Percentiles rank a stretch among this genome's conserved stretches.
These are phyloP conservation scores for Pezizomycotina sp. DNA, from an alignment of 2,329 filamentous ascomycete species.

Conservation along the genomic window DNA sequence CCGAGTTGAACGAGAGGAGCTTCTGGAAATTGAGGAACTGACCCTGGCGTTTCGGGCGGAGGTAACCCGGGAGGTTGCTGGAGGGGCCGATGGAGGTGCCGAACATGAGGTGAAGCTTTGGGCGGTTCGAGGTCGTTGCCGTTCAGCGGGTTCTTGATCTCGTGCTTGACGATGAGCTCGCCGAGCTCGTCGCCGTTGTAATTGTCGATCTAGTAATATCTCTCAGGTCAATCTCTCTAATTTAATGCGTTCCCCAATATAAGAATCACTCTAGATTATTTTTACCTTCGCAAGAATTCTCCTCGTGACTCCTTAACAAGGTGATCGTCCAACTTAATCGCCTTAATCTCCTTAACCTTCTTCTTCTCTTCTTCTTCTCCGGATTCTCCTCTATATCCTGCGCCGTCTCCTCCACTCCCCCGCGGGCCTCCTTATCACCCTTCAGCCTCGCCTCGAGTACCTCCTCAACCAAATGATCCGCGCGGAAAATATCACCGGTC, in stretches of 20 bases:
- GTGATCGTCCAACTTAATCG: slow-evolving; percentile 70
- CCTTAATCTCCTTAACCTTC: slow-evolving; percentile 56
- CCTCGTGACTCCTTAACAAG: slow-evolving; percentile 80
- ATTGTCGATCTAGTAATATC: slow-evolving; percentile 59
- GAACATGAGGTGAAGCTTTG: slow-evolving; percentile 96
- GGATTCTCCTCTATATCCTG: slow-evolving; percentile 51
- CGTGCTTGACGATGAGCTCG: slow-evolving; percentile 73
- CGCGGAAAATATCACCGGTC: slow-evolving; percentile 88
- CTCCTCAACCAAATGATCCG: slow-evolving; percentile 92
- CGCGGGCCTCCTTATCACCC: slow-evolving; percentile 82
- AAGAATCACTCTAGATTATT: neutral
- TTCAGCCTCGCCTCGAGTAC: slow-evolving; percentile 74
- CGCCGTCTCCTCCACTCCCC: slow-evolving; percentile 30
- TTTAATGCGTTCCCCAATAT: neutral
- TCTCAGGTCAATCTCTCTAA: neutral
- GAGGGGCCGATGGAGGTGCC: slow-evolving; percentile 86
- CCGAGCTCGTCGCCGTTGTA: slow-evolving; percentile 77
- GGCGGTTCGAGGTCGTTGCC: slow-evolving; percentile 61
- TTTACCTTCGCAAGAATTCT: slow-evolving; percentile 57
- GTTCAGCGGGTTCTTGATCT: slow-evolving; percentile 75
- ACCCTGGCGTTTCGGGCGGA: slow-evolving; percentile 93
- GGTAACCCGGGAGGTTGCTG: slow-evolving; percentile 56
- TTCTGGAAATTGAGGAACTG: slow-evolving; percentile 97
- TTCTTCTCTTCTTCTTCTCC: slow-evolving; percentile 74
- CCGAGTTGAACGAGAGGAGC: slow-evolving; percentile 89